Evolutionary conservation across 495 filamentous ascomycete species (phyloP).

Genomic region (Neurospora cerealis): DNA sequence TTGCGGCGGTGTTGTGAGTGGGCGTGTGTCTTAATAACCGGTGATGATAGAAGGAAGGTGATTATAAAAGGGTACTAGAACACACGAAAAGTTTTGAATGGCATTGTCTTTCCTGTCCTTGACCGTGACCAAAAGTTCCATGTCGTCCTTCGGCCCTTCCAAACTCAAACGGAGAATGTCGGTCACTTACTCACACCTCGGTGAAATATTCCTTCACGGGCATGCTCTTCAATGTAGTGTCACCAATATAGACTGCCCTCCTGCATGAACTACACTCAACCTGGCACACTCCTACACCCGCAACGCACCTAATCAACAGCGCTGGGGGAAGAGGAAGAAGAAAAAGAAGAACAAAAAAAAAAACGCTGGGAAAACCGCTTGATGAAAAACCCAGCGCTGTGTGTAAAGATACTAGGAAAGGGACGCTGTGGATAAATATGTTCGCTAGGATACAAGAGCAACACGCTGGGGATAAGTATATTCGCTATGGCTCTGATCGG

Average conservation of each 20-base stretch:
- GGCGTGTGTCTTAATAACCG: not conserved
- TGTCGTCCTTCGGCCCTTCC: not conserved
- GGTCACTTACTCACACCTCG: not conserved
- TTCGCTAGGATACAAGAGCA: not conserved
- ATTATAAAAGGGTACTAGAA: not conserved
- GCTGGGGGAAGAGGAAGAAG: not conserved
- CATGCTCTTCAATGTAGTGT: not conserved
- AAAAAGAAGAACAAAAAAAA: not conserved
- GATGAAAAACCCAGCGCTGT: not conserved
- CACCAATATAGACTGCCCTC: not conserved
- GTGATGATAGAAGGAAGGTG: not conserved
- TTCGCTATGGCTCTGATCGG: too few species aligned
- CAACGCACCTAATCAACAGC: not conserved
- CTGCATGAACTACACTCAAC: not conserved
- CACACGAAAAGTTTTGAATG: not conserved
- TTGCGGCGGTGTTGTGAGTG: constrained; percentile 7
- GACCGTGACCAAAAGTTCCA: not conserved
- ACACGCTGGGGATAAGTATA: too few species aligned
- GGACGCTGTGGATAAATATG: not conserved
- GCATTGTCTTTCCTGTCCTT: not conserved
- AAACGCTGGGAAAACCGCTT: not conserved
- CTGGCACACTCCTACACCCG: not conserved
- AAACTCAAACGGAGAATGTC: not conserved
- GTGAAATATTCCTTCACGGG: not conserved
- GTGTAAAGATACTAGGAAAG: not conserved